A percentile compares a stretch with the other conserved stretches of the same genome.
Conservation (phyloP, 352 stramenopile genomes). For the Globisporangium solare region DNA sequence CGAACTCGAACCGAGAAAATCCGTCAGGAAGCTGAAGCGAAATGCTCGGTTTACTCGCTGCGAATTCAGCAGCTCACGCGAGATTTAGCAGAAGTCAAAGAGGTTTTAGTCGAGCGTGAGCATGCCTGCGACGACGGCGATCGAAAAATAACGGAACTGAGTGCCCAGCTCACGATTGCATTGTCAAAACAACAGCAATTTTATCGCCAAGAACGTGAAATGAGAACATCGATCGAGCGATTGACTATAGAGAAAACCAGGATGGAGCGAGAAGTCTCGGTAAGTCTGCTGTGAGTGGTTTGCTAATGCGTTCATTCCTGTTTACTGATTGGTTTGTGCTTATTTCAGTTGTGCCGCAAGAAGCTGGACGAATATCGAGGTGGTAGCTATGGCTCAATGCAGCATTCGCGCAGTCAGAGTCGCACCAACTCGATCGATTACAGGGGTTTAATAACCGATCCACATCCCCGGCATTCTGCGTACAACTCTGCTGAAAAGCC, state of each 20-base stretch:
- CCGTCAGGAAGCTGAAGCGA: slow-evolving; percentile 46
- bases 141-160: slow-evolving; percentile 62
- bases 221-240: slow-evolving; percentile 51
- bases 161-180: slow-evolving; percentile 54
- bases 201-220: slow-evolving; percentile 63
- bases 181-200: slow-evolving; percentile 75
- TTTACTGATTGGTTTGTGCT: not conserved
- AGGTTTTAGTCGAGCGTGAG: slow-evolving; percentile 53
- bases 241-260: slow-evolving; percentile 59
- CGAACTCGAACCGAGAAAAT: slow-evolving; percentile 39
- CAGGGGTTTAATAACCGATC: not conserved
- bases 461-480: slow-evolving; percentile 15
- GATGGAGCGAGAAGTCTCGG: slow-evolving; percentile 54
- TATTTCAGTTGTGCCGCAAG: slow-evolving; percentile 36
- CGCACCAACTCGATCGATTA: slow-evolving; percentile 6
- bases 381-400: slow-evolving; percentile 26
- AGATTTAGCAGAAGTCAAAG: slow-evolving; percentile 52
- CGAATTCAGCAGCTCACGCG: slow-evolving; percentile 52
- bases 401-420: slow-evolving; percentile 11
- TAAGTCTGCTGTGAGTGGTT: slow-evolving; percentile 9
- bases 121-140: slow-evolving; percentile 65
- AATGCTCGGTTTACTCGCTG: slow-evolving; percentile 31
- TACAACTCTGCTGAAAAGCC: slow-evolving; percentile 23
- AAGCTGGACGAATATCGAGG: slow-evolving; percentile 58
- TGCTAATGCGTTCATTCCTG: not conserved